Percentiles rank a stretch among this genome's conserved stretches.
phyloP scores from a whole-genome alignment of 768 basidiomycete genomes.

The Rhizopogon roseolus region DNA sequence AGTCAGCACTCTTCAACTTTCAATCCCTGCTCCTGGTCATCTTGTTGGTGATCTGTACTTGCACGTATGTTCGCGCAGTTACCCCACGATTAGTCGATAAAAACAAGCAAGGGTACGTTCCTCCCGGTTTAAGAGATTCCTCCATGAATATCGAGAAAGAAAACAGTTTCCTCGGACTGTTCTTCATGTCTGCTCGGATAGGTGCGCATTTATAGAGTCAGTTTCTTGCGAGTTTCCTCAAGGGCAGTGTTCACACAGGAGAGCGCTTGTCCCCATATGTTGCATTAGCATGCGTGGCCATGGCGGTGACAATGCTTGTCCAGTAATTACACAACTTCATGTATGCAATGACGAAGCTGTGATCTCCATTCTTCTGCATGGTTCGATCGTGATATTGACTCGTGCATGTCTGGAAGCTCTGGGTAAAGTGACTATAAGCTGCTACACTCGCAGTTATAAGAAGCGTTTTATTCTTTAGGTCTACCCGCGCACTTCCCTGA shows the following conservation, averaged over 20 bases:
- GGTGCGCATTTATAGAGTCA: conserved; percentile 44
- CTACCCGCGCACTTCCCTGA: no score
- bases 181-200: conserved; percentile 95
- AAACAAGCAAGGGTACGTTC: conserved; percentile 85
- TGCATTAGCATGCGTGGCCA: conserved; percentile 84
- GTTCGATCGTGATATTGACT: no score
- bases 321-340: conserved; percentile 23
- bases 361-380: no score
- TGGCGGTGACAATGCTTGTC: conserved; percentile 75
- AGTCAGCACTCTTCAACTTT: conserved; percentile 98
- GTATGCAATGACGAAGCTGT: conserved; percentile 35
- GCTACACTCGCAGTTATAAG: no score
- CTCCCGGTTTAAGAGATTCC: background rate
- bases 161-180: conserved; percentile 78
- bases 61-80: conserved; percentile 89
- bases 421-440: no score
- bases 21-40: conserved; percentile 94
- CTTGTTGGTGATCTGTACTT: conserved; percentile 92
- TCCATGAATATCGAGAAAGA: conserved; percentile 1
- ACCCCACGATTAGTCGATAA: conserved; percentile 87
- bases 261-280: conserved; percentile 97
- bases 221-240: background rate
- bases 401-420: no score
- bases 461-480: no score
- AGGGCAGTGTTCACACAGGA: conserved; percentile 40